Evolutionary conservation across 768 basidiomycete genomes (phyloP), one percentile per base, ranked within the genome.

Genomic region (Russula sp.): DNA sequence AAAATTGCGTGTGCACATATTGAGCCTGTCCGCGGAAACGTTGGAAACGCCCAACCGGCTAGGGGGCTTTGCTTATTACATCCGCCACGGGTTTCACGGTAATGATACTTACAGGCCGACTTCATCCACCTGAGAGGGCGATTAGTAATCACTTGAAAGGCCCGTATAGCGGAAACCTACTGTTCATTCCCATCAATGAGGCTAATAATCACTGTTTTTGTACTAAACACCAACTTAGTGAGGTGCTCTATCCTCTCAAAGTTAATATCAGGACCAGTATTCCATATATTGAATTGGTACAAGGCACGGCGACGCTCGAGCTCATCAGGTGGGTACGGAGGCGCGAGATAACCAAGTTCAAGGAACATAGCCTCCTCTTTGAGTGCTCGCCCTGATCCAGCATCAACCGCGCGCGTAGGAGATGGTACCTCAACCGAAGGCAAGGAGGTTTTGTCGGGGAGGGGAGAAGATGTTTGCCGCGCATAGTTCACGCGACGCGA

Each of bases 181-280:
- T 92, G 88, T 61, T 90, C 87, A 46, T 85, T 83, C 13, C 84
- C 85, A 70, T 96, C 93, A n/a, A 93, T 79, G 41, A 96, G 75
- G 8, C 87, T 83, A 22, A 98, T 89, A 25, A 84, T 72, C 2
- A 95, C 93, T 14, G 88, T 86, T 70, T 90, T 90, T 2, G 93
- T 90, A 69, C 81, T 88, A 73, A 98, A 98, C 7, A 98, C 95
- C 43, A 97, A 77, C 75, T 95, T 95, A 43, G 89, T 90, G 32
- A 98, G 81, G 71, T 96, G 93, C 16, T 87, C 90, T 66, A 97
- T 95, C 18, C 95, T 83, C 73, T 97, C 94, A 70, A 98, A 97
- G 71, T 96, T 95, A 64, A 83, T 77, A 71, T 98, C 95, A 9
- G 86, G 78, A 16, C 85, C 84, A 0, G 93, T 94, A 65, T 90